Evolutionary conservation across 2,329 filamentous ascomycete species (phyloP).

Genomic region (Aureobasidium uvarum): DNA sequence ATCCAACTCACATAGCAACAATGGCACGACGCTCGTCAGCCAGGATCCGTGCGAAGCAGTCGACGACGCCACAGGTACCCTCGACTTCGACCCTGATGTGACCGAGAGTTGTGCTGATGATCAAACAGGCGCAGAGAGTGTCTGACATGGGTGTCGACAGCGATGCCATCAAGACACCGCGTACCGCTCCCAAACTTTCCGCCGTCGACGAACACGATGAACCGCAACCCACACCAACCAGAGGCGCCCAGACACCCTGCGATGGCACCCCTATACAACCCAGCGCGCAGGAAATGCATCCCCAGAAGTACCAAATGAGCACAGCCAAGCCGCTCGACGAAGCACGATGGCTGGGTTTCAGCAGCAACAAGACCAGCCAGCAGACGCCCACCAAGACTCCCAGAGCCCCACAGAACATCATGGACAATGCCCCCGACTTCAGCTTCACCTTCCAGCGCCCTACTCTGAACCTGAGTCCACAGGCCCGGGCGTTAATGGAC

Average conservation of each 20-base stretch:
- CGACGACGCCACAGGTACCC: conserved; percentile 33
- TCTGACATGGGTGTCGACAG: conserved; percentile 36
- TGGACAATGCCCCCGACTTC: conserved; percentile 55
- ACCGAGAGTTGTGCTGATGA: background rate
- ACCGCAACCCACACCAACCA: conserved; percentile 36
- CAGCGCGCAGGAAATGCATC: conserved; percentile 82
- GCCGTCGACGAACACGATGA: conserved; percentile 49
- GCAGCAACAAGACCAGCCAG: conserved; percentile 65
- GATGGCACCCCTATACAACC: conserved; percentile 67
- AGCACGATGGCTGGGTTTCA: conserved; percentile 77
- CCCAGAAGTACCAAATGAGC: conserved; percentile 71
- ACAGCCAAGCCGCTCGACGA: conserved; percentile 76
- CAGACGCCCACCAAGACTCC: conserved; percentile 62
- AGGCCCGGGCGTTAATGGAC: conserved; percentile 59
- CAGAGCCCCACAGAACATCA: conserved; percentile 38
- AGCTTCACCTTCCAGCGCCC: conserved; percentile 62
- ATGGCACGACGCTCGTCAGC: conserved; percentile 40
- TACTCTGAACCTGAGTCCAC: conserved; percentile 59
- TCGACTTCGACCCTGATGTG: background rate
- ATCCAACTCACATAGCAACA: background rate
- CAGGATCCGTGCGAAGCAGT: conserved; percentile 36
- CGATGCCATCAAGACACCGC: conserved; percentile 36
- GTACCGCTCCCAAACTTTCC: conserved; percentile 43
- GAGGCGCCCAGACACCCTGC: conserved; percentile 52
- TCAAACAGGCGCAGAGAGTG: conserved; percentile 31